A percentile compares a stretch with the other conserved stretches of the same genome.
These are phyloP conservation scores for Wickerhamiella bombiphila DNA, from an alignment of 805 yeast genomes.

Conservation along the genomic window DNA sequence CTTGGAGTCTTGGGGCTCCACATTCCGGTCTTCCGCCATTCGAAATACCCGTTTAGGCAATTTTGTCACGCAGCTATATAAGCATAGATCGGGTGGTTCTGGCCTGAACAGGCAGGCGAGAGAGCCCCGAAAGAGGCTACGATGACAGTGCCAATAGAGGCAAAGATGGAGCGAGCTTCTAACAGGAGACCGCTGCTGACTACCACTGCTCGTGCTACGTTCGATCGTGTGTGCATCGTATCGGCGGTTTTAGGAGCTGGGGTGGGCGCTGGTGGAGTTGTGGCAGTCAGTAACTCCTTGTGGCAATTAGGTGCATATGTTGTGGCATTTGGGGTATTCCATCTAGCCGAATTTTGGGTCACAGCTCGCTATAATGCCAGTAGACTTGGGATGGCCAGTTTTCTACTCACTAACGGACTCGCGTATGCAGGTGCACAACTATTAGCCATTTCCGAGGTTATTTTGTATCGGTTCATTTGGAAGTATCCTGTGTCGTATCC, in stretches of 20 bases:
- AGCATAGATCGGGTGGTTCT: too few species aligned
- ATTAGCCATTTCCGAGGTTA: conserved; percentile 37
- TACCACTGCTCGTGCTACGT: conserved; percentile 15
- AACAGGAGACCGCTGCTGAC: conserved; percentile 1
- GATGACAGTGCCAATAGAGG: too few species aligned
- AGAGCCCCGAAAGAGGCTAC: too few species aligned
- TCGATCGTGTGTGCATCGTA: conserved; percentile 20
- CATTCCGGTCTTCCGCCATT: too few species aligned
- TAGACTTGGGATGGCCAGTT: conserved; percentile 57
- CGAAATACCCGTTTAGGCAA: too few species aligned
- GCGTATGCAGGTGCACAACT: conserved; percentile 45
- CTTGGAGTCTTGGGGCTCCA: too few species aligned
- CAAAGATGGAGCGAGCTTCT: too few species aligned
- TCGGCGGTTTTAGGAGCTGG: conserved; percentile 21
- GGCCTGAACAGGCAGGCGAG: too few species aligned
- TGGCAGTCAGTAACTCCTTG: conserved; percentile 2
- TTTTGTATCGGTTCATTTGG: conserved; percentile 29
- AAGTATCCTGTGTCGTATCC: conserved; percentile 25
- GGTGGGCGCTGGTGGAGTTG: conserved; percentile 13
- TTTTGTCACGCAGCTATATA: too few species aligned
- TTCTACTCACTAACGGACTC: conserved; percentile 47
- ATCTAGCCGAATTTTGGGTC: conserved; percentile 63
- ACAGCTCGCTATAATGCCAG: conserved; percentile 62
- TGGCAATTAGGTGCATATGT: conserved; percentile 35
- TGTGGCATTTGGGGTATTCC: conserved; percentile 45